Conservation (phyloP, 768 basidiomycete genomes). For the Pleurotus sapidus region DNA sequence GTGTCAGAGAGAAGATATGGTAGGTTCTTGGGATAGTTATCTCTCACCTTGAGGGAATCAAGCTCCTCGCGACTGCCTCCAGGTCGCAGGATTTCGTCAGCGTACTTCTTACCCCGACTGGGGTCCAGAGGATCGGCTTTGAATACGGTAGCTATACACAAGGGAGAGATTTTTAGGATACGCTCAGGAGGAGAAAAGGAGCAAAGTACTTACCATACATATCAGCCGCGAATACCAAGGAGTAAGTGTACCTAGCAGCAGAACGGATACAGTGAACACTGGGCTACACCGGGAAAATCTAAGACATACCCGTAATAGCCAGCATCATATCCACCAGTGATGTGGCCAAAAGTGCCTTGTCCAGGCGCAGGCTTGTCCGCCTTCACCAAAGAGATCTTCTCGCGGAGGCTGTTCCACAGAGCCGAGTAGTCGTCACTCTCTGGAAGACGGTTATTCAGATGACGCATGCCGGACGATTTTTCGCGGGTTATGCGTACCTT, state of each 20-base stretch:
- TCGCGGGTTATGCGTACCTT: slow-evolving; percentile 36
- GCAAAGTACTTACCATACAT: slow-evolving; percentile 43
- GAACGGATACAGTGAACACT: slow-evolving; percentile 1
- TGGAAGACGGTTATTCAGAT: slow-evolving; percentile 17
- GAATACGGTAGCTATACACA: slow-evolving; percentile 62
- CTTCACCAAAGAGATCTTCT: slow-evolving; percentile 69
- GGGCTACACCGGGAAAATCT: not conserved
- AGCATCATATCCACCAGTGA: slow-evolving; percentile 70
- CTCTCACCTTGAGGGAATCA: slow-evolving; percentile 67
- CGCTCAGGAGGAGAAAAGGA: not conserved
- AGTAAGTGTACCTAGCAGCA: slow-evolving; percentile 59
- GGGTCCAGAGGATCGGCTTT: slow-evolving; percentile 75
- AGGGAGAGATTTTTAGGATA: not conserved
- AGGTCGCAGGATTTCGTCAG: slow-evolving; percentile 68
- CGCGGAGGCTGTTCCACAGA: slow-evolving; percentile 74
- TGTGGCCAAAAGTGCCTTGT: slow-evolving; percentile 75
- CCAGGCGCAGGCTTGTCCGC: slow-evolving; percentile 59
- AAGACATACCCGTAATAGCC: slow-evolving; percentile 58
- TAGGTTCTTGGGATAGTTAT: not conserved
- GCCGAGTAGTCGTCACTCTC: slow-evolving; percentile 70
- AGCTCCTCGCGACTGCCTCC: slow-evolving; percentile 81
- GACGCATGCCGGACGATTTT: not conserved
- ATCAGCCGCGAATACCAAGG: slow-evolving; percentile 59
- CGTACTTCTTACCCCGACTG: slow-evolving; percentile 61
- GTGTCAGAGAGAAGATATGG: not conserved